These are phyloP conservation scores for Xylaria sp. DNA, from an alignment of 2,329 filamentous ascomycete species.

Conservation along the genomic window DNA sequence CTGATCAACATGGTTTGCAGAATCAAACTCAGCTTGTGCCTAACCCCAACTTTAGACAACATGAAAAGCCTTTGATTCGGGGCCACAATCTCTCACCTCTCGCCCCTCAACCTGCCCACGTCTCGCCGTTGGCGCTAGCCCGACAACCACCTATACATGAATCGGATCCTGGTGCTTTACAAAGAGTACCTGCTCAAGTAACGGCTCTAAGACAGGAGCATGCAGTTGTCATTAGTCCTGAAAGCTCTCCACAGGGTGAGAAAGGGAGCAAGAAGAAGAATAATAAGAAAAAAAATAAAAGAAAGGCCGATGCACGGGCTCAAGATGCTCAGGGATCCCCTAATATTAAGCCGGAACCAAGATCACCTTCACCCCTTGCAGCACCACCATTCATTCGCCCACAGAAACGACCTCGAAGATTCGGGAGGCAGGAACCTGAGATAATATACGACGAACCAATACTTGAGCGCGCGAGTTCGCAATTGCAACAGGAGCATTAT, in stretches of 20 bases:
- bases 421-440: slow-evolving; percentile 55
- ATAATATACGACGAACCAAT: slow-evolving; percentile 60
- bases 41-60: slow-evolving; percentile 55
- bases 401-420: slow-evolving; percentile 66
- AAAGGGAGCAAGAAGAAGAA: slow-evolving; percentile 63
- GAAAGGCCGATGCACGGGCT: slow-evolving; percentile 62
- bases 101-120: slow-evolving; percentile 80
- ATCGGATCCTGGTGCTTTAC: slow-evolving; percentile 50
- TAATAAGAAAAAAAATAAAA: slow-evolving; percentile 66
- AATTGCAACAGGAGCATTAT: slow-evolving; percentile 51
- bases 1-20: slow-evolving; percentile 52
- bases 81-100: slow-evolving; percentile 78
- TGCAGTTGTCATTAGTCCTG: slow-evolving; percentile 64
- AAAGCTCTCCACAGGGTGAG: slow-evolving; percentile 68
- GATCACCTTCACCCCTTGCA: slow-evolving; percentile 69
- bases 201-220: slow-evolving; percentile 65
- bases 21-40: slow-evolving; percentile 52
- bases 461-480: slow-evolving; percentile 55
- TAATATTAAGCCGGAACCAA: slow-evolving; percentile 73
- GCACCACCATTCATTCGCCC: slow-evolving; percentile 65
- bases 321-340: slow-evolving; percentile 61
- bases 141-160: slow-evolving; percentile 50
- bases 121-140: slow-evolving; percentile 66
- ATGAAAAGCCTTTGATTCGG: slow-evolving; percentile 72
- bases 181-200: slow-evolving; percentile 64